Evolutionary conservation across 139 green algal species (phyloP).

Genomic region (Yamagishiella unicocca): DNA sequence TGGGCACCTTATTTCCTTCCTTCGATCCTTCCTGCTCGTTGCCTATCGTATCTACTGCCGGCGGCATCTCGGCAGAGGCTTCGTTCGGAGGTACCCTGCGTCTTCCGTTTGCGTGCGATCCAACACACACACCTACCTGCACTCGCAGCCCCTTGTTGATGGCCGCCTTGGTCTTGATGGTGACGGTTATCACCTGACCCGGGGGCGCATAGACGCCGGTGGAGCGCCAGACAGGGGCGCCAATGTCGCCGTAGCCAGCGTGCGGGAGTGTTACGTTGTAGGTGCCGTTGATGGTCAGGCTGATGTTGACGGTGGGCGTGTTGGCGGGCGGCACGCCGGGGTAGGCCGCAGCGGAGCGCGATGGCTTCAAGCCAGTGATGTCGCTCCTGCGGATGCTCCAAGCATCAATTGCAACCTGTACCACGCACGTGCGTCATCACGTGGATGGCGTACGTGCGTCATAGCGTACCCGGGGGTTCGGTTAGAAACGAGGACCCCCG

Average conservation of each 20-base stretch:
- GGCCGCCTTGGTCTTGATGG: background rate
- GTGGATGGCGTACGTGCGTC: too few relatives aligned
- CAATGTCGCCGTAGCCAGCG: background rate
- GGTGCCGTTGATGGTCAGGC: background rate
- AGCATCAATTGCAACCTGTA: background rate
- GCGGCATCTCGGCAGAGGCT: background rate
- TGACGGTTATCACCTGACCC: background rate
- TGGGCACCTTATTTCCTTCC: too few relatives aligned
- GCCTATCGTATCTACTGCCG: background rate
- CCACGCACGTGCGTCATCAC: too few relatives aligned
- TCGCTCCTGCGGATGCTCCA: background rate
- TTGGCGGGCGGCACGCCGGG: background rate
- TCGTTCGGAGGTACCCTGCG: background rate
- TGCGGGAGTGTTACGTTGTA: background rate
- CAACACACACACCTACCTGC: conserved; percentile 19
- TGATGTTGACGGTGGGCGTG: background rate
- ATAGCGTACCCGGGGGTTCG: background rate
- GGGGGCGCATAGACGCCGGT: conserved; percentile 14
- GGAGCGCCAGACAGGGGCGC: background rate
- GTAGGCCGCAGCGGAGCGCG: background rate
- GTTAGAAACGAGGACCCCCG: background rate
- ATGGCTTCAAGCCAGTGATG: background rate
- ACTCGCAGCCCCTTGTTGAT: background rate
- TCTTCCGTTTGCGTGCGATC: too few relatives aligned
- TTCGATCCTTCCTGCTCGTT: too few relatives aligned